These are phyloP conservation scores for Candida ulmi DNA, from an alignment of 805 yeast species.

Conservation along the genomic window DNA sequence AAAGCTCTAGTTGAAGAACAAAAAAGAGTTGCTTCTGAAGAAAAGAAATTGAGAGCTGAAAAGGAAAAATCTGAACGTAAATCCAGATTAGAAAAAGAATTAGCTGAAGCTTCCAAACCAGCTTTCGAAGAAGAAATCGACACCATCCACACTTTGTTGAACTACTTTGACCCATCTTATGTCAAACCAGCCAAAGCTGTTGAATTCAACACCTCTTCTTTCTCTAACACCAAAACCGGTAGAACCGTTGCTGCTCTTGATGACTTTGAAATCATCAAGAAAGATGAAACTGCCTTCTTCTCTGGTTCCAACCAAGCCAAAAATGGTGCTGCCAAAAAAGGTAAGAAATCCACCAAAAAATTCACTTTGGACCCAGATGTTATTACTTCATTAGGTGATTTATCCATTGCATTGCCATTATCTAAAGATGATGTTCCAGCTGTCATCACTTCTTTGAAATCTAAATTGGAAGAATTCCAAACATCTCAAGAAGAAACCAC, in stretches of 20 bases:
- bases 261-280: slow-evolving; percentile 59
- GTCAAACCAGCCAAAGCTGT: slow-evolving; percentile 45
- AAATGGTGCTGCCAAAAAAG: slow-evolving; percentile 42
- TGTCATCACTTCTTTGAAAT: slow-evolving; percentile 62
- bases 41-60: slow-evolving; percentile 38
- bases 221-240: slow-evolving; percentile 21
- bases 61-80: slow-evolving; percentile 47
- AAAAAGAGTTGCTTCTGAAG: slow-evolving; percentile 55
- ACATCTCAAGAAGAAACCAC: slow-evolving; percentile 79
- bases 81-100: slow-evolving; percentile 61
- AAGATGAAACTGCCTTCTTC: slow-evolving; percentile 53
- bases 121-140: slow-evolving; percentile 80
- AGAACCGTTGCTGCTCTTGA: slow-evolving; percentile 58
- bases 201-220: slow-evolving; percentile 25
- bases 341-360: slow-evolving; percentile 44
- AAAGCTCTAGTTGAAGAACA: slow-evolving; percentile 67
- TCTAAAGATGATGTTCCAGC: slow-evolving; percentile 63
- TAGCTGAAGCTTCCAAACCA: slow-evolving; percentile 71
- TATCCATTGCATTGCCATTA: slow-evolving; percentile 75
- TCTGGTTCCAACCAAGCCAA: slow-evolving; percentile 35
- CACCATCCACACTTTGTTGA: slow-evolving; percentile 66
- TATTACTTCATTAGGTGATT: slow-evolving; percentile 68
- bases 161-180: slow-evolving; percentile 72
- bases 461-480: slow-evolving; percentile 63
- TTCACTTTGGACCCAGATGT: slow-evolving; percentile 77